Conservation (phyloP, 495 filamentous ascomycete species). For the Tuber calosporum region DNA sequence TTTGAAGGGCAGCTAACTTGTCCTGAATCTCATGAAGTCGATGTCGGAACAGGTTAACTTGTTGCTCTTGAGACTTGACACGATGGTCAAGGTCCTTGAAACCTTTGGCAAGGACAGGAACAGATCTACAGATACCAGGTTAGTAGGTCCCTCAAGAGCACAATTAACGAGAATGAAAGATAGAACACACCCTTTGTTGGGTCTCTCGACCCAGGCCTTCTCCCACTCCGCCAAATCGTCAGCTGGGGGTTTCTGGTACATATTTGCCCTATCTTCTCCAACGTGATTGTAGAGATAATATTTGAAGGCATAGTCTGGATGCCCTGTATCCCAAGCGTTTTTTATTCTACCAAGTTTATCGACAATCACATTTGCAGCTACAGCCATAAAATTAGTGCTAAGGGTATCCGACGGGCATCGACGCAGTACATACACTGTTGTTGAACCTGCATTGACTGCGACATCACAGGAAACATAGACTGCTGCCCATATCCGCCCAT, state of each 20-base stretch:
- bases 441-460: not conserved
- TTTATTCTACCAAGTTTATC: slow-evolving; percentile 74
- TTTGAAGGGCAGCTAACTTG: slow-evolving; percentile 66
- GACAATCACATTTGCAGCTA: slow-evolving; percentile 69
- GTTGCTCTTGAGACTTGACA: slow-evolving; percentile 66
- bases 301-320: slow-evolving; percentile 69
- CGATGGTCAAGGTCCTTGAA: slow-evolving; percentile 68
- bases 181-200: slow-evolving; percentile 67
- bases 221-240: slow-evolving; percentile 89
- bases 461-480: not conserved
- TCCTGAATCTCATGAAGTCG: slow-evolving; percentile 90
- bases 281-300: slow-evolving; percentile 93
- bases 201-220: slow-evolving; percentile 77
- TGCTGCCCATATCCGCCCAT: slow-evolving; percentile 1
- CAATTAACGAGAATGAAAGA: not conserved
- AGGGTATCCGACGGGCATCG: not conserved
- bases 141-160: not conserved
- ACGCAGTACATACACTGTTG: slow-evolving; percentile 21
- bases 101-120: slow-evolving; percentile 52
- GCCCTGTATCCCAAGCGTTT: slow-evolving; percentile 74
- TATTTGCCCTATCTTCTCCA: slow-evolving; percentile 66
- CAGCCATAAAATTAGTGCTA: not conserved
- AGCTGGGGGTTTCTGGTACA: slow-evolving; percentile 65
- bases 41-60: slow-evolving; percentile 62
- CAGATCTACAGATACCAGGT: slow-evolving; percentile 23